phyloP scores from a whole-genome alignment of 2,329 filamentous ascomycete genomes.

The Fusarium sp. region DNA sequence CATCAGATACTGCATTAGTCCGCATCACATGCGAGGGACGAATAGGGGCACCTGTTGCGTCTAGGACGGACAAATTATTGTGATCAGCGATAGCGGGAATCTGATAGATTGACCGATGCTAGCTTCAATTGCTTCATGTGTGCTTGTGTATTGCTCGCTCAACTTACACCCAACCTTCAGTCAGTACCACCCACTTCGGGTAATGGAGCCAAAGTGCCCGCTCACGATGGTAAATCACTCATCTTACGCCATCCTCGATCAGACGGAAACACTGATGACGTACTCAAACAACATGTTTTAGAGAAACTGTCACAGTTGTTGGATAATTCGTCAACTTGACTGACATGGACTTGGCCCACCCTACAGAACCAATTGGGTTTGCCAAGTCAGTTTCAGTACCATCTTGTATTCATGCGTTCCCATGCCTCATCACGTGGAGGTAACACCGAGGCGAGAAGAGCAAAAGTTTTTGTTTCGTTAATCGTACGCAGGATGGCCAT shows the following conservation, averaged over 20 bases:
- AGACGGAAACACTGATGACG: conserved; percentile 1
- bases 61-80: neutral
- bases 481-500: conserved; percentile 14
- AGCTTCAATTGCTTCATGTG: neutral
- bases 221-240: neutral
- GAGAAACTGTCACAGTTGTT: neutral
- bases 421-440: neutral
- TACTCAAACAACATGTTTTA: neutral
- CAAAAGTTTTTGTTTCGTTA: conserved; percentile 27
- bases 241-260: neutral
- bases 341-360: neutral
- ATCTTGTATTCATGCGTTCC: neutral
- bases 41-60: neutral
- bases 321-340: neutral
- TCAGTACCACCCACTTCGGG: neutral
- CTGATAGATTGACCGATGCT: neutral
- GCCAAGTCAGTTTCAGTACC: neutral
- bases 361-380: neutral
- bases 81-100: neutral
- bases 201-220: neutral
- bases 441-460: neutral
- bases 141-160: neutral
- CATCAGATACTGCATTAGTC: neutral
- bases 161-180: neutral
- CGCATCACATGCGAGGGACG: neutral